These are phyloP conservation scores for Hippophae gyantsensis DNA, from an alignment of 306 rosid genomes.

Conservation along the genomic window DNA sequence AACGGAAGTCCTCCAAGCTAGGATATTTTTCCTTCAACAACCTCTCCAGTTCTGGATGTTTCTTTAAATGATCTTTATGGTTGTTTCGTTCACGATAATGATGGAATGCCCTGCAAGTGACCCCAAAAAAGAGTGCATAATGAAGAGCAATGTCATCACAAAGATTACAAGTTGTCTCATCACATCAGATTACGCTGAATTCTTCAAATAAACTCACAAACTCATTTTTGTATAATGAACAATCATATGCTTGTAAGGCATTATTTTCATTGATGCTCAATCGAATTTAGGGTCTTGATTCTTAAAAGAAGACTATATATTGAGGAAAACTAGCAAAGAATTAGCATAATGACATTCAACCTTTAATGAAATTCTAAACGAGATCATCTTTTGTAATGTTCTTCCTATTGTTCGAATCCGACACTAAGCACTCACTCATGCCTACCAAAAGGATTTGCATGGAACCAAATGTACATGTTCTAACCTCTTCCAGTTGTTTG, in stretches of 20 bases:
- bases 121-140: slow-evolving; percentile 1
- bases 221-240: neutral
- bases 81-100: slow-evolving; percentile 48
- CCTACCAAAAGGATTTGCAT: too few relatives aligned
- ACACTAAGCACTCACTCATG: too few relatives aligned
- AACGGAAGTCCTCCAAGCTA: slow-evolving; percentile 73
- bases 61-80: slow-evolving; percentile 45
- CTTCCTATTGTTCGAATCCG: too few relatives aligned
- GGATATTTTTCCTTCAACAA: slow-evolving; percentile 72
- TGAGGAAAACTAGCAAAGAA: too few relatives aligned
- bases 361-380: too few relatives aligned
- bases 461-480: too few relatives aligned
- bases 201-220: neutral
- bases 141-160: neutral
- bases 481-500: too few relatives aligned
- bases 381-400: too few relatives aligned
- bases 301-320: too few relatives aligned
- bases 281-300: too few relatives aligned
- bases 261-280: neutral
- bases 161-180: neutral
- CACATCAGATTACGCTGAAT: neutral
- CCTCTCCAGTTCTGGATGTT: slow-evolving; percentile 64
- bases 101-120: slow-evolving; percentile 85
- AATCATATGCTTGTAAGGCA: neutral
- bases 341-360: too few relatives aligned